Evolutionary conservation across 805 yeast genomes (phyloP).

Genomic region (Kodamaea jinghongensis): DNA sequence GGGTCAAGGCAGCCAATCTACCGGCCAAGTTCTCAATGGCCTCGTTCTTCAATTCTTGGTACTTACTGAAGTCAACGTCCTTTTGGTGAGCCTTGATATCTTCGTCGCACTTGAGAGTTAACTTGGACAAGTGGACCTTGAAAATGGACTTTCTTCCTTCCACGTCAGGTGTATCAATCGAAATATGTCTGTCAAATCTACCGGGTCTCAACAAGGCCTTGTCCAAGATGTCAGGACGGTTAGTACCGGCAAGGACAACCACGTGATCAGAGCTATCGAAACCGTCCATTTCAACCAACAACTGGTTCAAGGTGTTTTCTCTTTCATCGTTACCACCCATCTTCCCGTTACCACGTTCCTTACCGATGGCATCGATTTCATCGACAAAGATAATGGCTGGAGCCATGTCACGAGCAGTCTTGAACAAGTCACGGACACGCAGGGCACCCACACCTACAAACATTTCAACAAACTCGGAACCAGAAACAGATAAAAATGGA

Average conservation of each 20-base stretch:
- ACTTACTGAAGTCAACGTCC: slow-evolving; percentile 39
- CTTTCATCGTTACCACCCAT: slow-evolving; percentile 89
- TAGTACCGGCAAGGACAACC: slow-evolving; percentile 93
- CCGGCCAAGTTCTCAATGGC: slow-evolving; percentile 68
- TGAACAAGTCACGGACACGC: slow-evolving; percentile 88
- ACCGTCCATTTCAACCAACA: slow-evolving; percentile 95
- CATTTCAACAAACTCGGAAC: slow-evolving; percentile 96
- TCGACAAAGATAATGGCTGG: slow-evolving; percentile 90
- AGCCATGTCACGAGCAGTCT: slow-evolving; percentile 84
- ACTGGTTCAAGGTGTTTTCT: slow-evolving; percentile 88
- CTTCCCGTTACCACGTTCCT: slow-evolving; percentile 68
- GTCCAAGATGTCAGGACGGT: slow-evolving; percentile 87
- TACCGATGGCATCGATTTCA: slow-evolving; percentile 96
- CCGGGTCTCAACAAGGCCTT: slow-evolving; percentile 92
- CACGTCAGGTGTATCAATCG: slow-evolving; percentile 82
- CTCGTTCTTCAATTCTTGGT: slow-evolving; percentile 37
- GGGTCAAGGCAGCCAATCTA: slow-evolving; percentile 85
- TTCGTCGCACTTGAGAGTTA: slow-evolving; percentile 45
- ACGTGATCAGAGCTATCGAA: slow-evolving; percentile 85
- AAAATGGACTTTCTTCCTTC: slow-evolving; percentile 88
- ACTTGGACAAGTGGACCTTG: slow-evolving; percentile 69
- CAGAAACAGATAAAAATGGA: slow-evolving; percentile 87
- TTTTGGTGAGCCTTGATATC: slow-evolving; percentile 33
- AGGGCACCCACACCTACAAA: slow-evolving; percentile 96
- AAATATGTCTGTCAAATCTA: slow-evolving; percentile 86